These are phyloP conservation scores for Malus sylvestris DNA, from an alignment of 306 rosid species.

Conservation along the genomic window DNA sequence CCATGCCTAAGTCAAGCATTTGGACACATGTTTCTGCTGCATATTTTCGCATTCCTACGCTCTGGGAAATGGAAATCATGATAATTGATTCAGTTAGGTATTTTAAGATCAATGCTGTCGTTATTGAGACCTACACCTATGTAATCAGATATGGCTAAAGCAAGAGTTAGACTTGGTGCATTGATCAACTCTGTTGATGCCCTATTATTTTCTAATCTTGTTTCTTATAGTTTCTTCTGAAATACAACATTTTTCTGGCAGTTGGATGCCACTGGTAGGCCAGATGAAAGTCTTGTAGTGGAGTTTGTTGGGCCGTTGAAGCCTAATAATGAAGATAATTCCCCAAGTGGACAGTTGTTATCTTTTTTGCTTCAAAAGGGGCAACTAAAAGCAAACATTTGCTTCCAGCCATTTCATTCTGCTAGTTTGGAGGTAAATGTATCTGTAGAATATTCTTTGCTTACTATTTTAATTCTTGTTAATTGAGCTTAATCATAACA, in stretches of 20 bases:
- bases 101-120: not conserved
- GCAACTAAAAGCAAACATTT: slow-evolving; percentile 57
- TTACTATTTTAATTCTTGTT: slow-evolving; percentile 15
- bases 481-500: not conserved
- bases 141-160: not conserved
- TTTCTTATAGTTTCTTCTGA: slow-evolving; percentile 9
- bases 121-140: not conserved
- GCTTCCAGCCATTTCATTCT: slow-evolving; percentile 63
- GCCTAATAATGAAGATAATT: slow-evolving; percentile 45
- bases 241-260: slow-evolving; percentile 30
- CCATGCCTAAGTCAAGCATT: not conserved
- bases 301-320: slow-evolving; percentile 70
- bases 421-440: slow-evolving; percentile 81
- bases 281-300: slow-evolving; percentile 79
- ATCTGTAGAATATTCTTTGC: slow-evolving; percentile 6
- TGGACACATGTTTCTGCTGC: not conserved
- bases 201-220: not conserved
- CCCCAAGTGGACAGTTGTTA: slow-evolving; percentile 43
- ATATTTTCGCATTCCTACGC: not conserved
- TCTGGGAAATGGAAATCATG: not conserved
- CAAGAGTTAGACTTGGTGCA: not conserved
- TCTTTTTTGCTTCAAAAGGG: slow-evolving; percentile 79
- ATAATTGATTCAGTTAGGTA: not conserved
- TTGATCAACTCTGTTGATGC: not conserved
- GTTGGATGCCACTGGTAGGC: slow-evolving; percentile 86